phyloP scores from a whole-genome alignment of 805 yeast species.

The Nakazawaea ishiwadae region DNA sequence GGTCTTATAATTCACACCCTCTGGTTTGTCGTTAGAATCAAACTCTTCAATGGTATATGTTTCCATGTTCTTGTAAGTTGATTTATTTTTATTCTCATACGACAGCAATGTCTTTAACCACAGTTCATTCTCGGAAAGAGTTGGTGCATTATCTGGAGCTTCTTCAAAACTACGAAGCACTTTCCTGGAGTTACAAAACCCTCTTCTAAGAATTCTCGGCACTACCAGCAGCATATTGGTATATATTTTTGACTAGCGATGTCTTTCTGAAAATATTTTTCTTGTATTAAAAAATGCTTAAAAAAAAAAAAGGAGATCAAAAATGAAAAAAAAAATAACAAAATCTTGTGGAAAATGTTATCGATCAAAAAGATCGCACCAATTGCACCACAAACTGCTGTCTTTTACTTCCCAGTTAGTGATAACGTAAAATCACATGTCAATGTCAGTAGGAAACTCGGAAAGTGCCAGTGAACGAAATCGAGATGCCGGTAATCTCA shows the following conservation, averaged over 20 bases:
- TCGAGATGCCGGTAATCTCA: too few species aligned
- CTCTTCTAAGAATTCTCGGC: background rate
- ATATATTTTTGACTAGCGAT: background rate
- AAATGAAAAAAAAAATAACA: too few species aligned
- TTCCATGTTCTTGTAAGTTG: constrained; percentile 18
- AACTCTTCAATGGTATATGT: constrained; percentile 13
- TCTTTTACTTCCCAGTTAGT: too few species aligned
- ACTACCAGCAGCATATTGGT: background rate
- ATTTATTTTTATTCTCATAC: constrained; percentile 11
- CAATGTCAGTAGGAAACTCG: too few species aligned
- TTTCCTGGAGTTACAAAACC: background rate
- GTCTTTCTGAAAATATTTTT: too few species aligned
- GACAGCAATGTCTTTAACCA: constrained; percentile 23
- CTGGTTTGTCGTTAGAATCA: constrained; percentile 18
- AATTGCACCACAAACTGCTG: too few species aligned
- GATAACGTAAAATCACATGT: too few species aligned
- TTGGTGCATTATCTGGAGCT: constrained; percentile 32
- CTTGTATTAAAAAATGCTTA: too few species aligned
- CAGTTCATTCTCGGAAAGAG: constrained; percentile 24
- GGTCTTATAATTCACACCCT: constrained; percentile 12
- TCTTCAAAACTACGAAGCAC: background rate
- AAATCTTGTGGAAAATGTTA: too few species aligned
- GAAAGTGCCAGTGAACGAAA: too few species aligned
- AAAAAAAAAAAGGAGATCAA: too few species aligned
- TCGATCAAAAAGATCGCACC: too few species aligned